phyloP scores from a whole-genome alignment of 2,329 filamentous ascomycete genomes.

The Ascochyta lentis region DNA sequence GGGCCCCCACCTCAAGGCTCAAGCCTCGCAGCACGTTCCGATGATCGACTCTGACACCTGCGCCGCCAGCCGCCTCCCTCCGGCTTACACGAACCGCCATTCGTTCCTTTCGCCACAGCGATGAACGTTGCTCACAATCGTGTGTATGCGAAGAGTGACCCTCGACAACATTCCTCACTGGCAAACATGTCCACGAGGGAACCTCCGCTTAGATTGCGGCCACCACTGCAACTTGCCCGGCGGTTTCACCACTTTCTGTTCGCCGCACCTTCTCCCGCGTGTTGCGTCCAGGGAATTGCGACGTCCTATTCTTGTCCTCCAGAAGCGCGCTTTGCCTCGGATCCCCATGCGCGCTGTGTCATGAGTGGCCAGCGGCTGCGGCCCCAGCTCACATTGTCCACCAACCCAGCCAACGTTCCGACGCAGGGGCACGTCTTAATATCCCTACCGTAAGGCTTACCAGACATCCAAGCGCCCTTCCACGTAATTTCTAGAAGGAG shows the following conservation, averaged over 20 bases:
- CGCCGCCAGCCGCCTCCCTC: constrained; percentile 4
- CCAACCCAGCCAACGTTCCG: constrained; percentile 35
- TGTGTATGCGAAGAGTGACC: neutral
- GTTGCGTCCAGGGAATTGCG: constrained; percentile 27
- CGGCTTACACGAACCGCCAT: constrained; percentile 9
- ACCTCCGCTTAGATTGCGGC: constrained; percentile 34
- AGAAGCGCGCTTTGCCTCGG: constrained; percentile 39
- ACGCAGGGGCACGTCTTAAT: constrained; percentile 36
- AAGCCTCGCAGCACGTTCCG: constrained; percentile 36
- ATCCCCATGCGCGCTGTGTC: constrained; percentile 33
- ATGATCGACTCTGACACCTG: constrained; percentile 23
- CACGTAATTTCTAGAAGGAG: constrained; percentile 46
- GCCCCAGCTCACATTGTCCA: constrained; percentile 34
- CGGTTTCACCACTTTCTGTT: constrained; percentile 43
- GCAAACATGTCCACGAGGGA: neutral
- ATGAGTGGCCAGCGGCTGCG: constrained; percentile 41
- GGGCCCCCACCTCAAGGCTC: constrained; percentile 40
- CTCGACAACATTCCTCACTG: neutral
- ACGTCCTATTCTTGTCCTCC: constrained; percentile 41
- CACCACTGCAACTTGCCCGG: constrained; percentile 33
- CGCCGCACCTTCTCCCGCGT: constrained; percentile 23
- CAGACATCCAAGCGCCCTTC: constrained; percentile 42
- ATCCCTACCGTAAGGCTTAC: constrained; percentile 37
- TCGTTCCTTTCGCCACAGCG: neutral
- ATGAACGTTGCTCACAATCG: neutral